These are phyloP conservation scores for Ophiocordyceps camponoti-rufipedis DNA, from an alignment of 2,329 filamentous ascomycete genomes.

Conservation along the genomic window DNA sequence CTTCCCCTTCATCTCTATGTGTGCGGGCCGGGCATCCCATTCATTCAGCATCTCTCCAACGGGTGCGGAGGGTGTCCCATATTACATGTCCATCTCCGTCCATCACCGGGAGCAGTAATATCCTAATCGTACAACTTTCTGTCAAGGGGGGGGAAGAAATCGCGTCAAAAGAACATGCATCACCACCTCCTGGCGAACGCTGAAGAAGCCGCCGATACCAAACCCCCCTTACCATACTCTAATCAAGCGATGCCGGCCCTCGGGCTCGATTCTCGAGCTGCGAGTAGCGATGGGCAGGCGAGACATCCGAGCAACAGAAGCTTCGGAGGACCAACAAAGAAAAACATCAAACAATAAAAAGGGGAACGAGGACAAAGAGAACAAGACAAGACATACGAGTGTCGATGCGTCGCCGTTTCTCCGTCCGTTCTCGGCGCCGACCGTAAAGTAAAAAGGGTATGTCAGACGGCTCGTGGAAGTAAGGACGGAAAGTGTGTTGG, in stretches of 20 bases:
- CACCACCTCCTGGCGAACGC: not conserved
- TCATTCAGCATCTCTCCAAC: conserved; percentile 5
- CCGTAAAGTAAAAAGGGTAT: not conserved
- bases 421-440: not conserved
- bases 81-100: conserved; percentile 2
- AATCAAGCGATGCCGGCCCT: not conserved
- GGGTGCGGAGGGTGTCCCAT: conserved; percentile 3
- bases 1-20: conserved; percentile 3
- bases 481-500: not conserved
- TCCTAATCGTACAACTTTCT: conserved; percentile 7
- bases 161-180: not conserved
- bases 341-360: not conserved
- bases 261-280: not conserved
- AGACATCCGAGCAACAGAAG: not conserved
- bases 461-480: not conserved
- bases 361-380: not conserved
- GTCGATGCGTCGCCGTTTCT: not conserved
- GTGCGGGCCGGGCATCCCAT: conserved; percentile 2
- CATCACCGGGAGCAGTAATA: conserved; percentile 4
- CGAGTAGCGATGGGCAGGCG: not conserved
- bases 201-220: not conserved
- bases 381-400: not conserved
- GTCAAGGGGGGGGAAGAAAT: conserved; percentile 1
- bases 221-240: not conserved
- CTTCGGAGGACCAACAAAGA: not conserved